phyloP scores from a whole-genome alignment of 2,329 filamentous ascomycete species.

The Aspergillus sp. region DNA sequence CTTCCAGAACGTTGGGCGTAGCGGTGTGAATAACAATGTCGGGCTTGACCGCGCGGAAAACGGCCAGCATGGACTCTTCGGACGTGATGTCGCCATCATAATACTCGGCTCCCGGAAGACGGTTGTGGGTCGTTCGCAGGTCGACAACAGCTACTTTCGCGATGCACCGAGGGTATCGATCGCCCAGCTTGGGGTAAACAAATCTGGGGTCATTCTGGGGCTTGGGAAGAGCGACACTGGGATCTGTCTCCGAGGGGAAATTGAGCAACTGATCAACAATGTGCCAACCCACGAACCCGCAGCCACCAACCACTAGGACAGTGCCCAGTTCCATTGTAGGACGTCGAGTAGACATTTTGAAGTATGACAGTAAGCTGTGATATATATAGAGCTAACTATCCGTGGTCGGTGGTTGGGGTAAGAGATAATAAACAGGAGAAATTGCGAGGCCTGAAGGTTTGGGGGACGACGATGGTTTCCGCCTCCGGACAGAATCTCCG shows the following conservation, averaged over 20 bases:
- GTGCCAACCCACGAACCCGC: conserved; percentile 81
- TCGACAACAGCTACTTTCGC: conserved; percentile 70
- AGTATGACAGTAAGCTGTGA: conserved; percentile 19
- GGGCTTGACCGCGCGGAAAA: conserved; percentile 69
- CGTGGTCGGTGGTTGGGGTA: not conserved
- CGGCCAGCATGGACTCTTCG: conserved; percentile 57
- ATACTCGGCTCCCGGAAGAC: conserved; percentile 64
- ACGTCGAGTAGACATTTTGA: conserved; percentile 32
- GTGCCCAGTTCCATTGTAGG: conserved; percentile 58
- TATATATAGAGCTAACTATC: not conserved
- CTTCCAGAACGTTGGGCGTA: conserved; percentile 61
- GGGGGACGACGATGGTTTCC: not conserved
- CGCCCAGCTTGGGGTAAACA: conserved; percentile 38
- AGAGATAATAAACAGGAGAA: conserved; percentile 13
- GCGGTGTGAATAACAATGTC: conserved; percentile 91
- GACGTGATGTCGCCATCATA: conserved; percentile 78
- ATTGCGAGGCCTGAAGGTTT: conserved; percentile 5
- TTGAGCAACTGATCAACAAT: conserved; percentile 72
- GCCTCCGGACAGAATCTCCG: conserved; percentile 8
- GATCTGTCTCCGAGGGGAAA: conserved; percentile 53
- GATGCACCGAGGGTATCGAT: conserved; percentile 45
- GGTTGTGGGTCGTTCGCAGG: conserved; percentile 69
- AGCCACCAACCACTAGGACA: conserved; percentile 78
- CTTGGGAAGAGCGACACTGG: conserved; percentile 40
- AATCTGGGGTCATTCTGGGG: conserved; percentile 39